phyloP scores from a whole-genome alignment of 306 rosid genomes.

The Calophaca sinica region DNA sequence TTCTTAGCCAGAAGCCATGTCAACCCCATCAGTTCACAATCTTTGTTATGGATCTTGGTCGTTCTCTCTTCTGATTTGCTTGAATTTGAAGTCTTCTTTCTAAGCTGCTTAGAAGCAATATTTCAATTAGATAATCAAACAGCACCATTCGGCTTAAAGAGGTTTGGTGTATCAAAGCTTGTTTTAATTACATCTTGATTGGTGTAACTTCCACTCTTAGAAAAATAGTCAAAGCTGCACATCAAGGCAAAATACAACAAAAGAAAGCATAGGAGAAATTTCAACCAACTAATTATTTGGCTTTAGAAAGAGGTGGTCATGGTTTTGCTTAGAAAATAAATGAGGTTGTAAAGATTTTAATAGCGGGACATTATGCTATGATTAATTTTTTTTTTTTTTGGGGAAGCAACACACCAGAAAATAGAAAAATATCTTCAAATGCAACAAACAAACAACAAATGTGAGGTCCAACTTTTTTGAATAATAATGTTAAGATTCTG shows the following conservation, averaged over 20 bases:
- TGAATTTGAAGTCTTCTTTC: conserved; percentile 74
- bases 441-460: conserved; percentile 37
- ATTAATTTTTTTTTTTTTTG: conserved; percentile 14
- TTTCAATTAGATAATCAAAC: conserved; percentile 37
- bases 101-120: conserved; percentile 67
- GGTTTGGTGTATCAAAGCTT: neutral
- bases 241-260: conserved; percentile 19
- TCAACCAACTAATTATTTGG: conserved; percentile 20
- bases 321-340: conserved; percentile 16
- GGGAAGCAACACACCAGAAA: conserved; percentile 19
- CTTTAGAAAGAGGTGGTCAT: neutral
- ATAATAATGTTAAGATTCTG: conserved; percentile 33
- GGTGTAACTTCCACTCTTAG: conserved; percentile 58
- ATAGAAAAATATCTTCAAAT: conserved; percentile 30
- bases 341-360: too few relatives aligned
- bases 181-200: conserved; percentile 33
- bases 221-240: conserved; percentile 1
- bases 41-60: conserved; percentile 88
- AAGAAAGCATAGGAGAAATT: neutral
- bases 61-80: conserved; percentile 84
- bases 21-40: conserved; percentile 92
- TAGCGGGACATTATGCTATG: conserved; percentile 5
- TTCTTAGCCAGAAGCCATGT: conserved; percentile 97
- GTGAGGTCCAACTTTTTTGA: conserved; percentile 12
- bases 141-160: too few relatives aligned